phyloP scores from a whole-genome alignment of 306 rosid genomes.

The Acacia crassicarpa region DNA sequence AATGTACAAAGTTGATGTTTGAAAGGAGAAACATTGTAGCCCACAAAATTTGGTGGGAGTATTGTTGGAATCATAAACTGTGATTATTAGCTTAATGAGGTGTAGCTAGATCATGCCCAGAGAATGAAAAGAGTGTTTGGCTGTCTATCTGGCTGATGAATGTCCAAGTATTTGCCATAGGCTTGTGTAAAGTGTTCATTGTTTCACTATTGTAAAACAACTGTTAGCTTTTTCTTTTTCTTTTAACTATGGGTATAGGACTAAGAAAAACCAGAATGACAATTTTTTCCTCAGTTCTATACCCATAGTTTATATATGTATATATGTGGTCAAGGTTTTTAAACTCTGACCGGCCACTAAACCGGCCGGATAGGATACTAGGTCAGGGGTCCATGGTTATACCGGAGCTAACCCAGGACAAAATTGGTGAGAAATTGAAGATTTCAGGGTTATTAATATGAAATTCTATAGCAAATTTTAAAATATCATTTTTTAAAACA shows the following conservation, averaged over 20 bases:
- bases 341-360: too few relatives aligned
- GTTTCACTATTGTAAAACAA: not conserved
- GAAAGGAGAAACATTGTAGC: conserved; percentile 12
- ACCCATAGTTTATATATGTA: not conserved
- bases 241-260: not conserved
- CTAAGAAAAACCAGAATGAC: not conserved
- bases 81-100: conserved; percentile 9
- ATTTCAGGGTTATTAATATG: too few relatives aligned
- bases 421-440: too few relatives aligned
- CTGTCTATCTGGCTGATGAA: not conserved
- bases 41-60: conserved; percentile 3
- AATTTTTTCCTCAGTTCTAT: not conserved
- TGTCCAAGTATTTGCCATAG: not conserved
- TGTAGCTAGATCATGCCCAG: conserved; percentile 2
- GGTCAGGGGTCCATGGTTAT: too few relatives aligned
- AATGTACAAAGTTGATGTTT: conserved; percentile 20
- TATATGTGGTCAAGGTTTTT: too few relatives aligned
- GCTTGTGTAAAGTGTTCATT: not conserved
- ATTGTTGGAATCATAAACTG: conserved; percentile 13
- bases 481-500: too few relatives aligned
- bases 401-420: too few relatives aligned
- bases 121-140: not conserved
- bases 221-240: not conserved
- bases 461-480: too few relatives aligned
- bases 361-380: too few relatives aligned